A percentile compares a stretch with the other conserved stretches of the same genome.
Evolutionary conservation across 148 eudicot genomes (phyloP).

Genomic region (Rhododendron ferrugineum): DNA sequence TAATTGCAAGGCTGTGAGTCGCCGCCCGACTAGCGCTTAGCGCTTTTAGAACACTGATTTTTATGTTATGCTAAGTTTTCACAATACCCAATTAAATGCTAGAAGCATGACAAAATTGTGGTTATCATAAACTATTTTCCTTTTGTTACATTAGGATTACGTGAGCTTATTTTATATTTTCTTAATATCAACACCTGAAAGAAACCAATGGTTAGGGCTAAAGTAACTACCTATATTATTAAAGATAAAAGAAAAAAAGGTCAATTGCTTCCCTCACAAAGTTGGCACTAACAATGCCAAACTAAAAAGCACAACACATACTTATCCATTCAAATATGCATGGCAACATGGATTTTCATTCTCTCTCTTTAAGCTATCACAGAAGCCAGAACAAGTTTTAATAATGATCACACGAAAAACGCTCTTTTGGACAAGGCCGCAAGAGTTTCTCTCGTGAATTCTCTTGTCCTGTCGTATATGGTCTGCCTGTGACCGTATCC

Average conservation of each 20-base stretch:
- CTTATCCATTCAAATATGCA: conserved; percentile 1
- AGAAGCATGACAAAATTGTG: not conserved
- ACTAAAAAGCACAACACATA: not conserved
- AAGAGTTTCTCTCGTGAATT: not conserved
- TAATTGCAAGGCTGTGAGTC: too few relatives aligned
- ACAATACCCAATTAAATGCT: not conserved
- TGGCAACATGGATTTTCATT: not conserved
- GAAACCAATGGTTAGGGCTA: conserved; percentile 4
- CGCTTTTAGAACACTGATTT: not conserved
- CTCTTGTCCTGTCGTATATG: not conserved
- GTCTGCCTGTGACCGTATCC: not conserved
- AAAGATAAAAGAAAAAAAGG: not conserved
- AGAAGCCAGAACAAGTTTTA: not conserved
- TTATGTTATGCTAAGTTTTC: not conserved
- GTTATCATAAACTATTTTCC: not conserved
- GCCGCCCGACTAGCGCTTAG: too few relatives aligned
- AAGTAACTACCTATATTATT: not conserved
- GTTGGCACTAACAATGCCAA: not conserved
- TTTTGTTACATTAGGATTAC: not conserved
- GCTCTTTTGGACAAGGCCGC: not conserved
- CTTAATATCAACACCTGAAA: not conserved
- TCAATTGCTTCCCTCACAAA: not conserved
- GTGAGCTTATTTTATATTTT: not conserved
- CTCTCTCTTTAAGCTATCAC: not conserved
- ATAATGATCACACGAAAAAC: not conserved